phyloP scores from a whole-genome alignment of 345 rosid genomes.

The Acer negundo region DNA sequence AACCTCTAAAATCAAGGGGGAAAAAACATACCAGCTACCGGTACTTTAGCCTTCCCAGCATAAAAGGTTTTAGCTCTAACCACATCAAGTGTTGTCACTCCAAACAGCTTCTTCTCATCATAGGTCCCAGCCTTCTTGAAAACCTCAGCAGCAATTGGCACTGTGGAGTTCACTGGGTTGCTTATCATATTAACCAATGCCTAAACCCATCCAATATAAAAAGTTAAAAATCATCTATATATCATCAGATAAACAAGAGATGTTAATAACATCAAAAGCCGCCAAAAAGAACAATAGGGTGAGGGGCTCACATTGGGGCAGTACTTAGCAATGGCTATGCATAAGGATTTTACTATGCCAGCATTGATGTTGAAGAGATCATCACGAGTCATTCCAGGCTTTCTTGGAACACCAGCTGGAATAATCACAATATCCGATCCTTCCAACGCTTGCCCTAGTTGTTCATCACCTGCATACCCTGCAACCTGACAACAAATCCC shows the following conservation, averaged over 20 bases:
- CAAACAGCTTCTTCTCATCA: slow-evolving; percentile 67
- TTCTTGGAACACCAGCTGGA: slow-evolving; percentile 81
- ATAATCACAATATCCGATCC: slow-evolving; percentile 67
- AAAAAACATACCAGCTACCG: slow-evolving; percentile 44
- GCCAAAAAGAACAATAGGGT: background rate
- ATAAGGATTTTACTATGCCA: slow-evolving; percentile 49
- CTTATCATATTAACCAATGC: slow-evolving; percentile 73
- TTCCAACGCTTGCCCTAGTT: slow-evolving; percentile 43
- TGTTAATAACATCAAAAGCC: background rate
- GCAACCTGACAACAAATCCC: slow-evolving; percentile 26
- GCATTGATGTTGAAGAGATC: slow-evolving; percentile 73
- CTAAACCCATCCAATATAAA: slow-evolving; percentile 26
- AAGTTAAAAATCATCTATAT: background rate
- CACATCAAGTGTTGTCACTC: slow-evolving; percentile 77
- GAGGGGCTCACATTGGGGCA: slow-evolving; percentile 48
- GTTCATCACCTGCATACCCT: slow-evolving; percentile 47
- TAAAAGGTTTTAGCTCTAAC: slow-evolving; percentile 78
- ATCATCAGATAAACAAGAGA: background rate
- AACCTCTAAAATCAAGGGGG: background rate
- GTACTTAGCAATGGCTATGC: slow-evolving; percentile 58
- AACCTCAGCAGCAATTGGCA: slow-evolving; percentile 80
- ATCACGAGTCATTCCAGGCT: slow-evolving; percentile 82
- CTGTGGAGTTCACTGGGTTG: slow-evolving; percentile 82
- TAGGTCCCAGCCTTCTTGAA: slow-evolving; percentile 72
- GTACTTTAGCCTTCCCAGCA: slow-evolving; percentile 65